A percentile compares a stretch with the other conserved stretches of the same genome.
Conservation (phyloP, 805 yeast genomes). For the Metschnikowia arizonensis region DNA sequence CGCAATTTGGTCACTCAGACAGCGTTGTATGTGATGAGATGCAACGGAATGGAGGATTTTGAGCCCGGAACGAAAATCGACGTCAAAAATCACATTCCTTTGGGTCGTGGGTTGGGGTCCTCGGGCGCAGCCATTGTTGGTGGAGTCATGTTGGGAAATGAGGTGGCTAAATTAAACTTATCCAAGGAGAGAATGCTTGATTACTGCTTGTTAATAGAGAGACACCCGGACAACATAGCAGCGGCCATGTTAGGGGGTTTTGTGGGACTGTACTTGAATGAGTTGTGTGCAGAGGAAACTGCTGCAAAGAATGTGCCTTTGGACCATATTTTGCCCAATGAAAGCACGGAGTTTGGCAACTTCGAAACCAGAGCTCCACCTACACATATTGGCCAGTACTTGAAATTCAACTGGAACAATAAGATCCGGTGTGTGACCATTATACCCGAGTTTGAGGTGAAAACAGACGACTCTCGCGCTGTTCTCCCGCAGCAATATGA, state of each 20-base stretch:
- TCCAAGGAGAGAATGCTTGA: slow-evolving; percentile 82
- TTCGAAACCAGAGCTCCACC: slow-evolving; percentile 56
- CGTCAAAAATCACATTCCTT: slow-evolving; percentile 87
- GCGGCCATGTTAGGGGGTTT: slow-evolving; percentile 99
- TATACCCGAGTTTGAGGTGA: slow-evolving; percentile 90
- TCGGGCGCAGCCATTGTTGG: slow-evolving; percentile 98
- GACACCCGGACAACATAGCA: slow-evolving; percentile 97
- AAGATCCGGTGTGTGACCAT: slow-evolving; percentile 84
- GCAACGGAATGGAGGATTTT: slow-evolving; percentile 70
- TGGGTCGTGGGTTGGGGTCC: slow-evolving; percentile 96
- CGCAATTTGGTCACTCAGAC: slow-evolving; percentile 86
- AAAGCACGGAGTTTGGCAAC: slow-evolving; percentile 57
- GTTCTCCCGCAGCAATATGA: slow-evolving; percentile 81
- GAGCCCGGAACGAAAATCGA: slow-evolving; percentile 80
- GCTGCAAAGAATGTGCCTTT: slow-evolving; percentile 79
- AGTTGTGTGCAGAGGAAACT: slow-evolving; percentile 65
- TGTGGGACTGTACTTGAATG: slow-evolving; percentile 90
- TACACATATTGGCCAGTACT: slow-evolving; percentile 77
- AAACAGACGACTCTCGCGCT: slow-evolving; percentile 86
- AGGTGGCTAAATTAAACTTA: slow-evolving; percentile 68
- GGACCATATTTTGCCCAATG: slow-evolving; percentile 75
- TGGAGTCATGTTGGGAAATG: slow-evolving; percentile 88
- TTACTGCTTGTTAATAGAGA: slow-evolving; percentile 93
- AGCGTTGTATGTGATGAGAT: slow-evolving; percentile 85
- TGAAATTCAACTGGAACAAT: slow-evolving; percentile 77